A percentile compares a stretch with the other conserved stretches of the same genome.
Conservation (phyloP, 805 yeast species). For the Tetrapisispora iriomotensis region DNA sequence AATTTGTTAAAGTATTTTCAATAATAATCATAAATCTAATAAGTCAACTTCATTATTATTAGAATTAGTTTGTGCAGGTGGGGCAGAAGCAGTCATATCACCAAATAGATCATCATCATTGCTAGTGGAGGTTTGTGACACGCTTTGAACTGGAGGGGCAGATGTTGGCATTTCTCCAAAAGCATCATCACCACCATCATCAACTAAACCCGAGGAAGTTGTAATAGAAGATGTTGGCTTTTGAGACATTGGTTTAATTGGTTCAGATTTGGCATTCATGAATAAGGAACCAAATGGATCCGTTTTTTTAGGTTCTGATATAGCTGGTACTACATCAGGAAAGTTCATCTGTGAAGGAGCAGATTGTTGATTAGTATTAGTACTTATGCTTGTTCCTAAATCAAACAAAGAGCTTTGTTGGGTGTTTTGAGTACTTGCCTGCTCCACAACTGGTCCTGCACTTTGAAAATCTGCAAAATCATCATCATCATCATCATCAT, state of each 20-base stretch:
- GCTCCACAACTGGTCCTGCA: slow-evolving; percentile 40
- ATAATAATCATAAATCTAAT: slow-evolving; percentile 19
- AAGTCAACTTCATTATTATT: slow-evolving; percentile 23
- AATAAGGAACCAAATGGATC: slow-evolving; percentile 71
- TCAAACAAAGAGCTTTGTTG: slow-evolving; percentile 25
- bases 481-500: slow-evolving; percentile 49
- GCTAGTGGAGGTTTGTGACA: too few species aligned
- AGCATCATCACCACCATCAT: slow-evolving; percentile 17
- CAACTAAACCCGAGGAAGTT: not conserved
- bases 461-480: slow-evolving; percentile 76
- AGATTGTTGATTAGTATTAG: slow-evolving; percentile 11
- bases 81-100: slow-evolving; percentile 20
- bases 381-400: slow-evolving; percentile 22
- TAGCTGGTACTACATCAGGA: slow-evolving; percentile 24
- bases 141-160: slow-evolving; percentile 4
- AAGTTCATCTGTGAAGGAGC: not conserved
- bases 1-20: too few species aligned
- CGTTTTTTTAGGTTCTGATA: slow-evolving; percentile 34
- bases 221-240: not conserved
- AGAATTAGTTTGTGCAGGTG: slow-evolving; percentile 4
- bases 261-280: slow-evolving; percentile 44
- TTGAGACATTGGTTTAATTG: slow-evolving; percentile 1
- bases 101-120: slow-evolving; percentile 31
- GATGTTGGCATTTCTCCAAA: slow-evolving; percentile 29
- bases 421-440: slow-evolving; percentile 5